Evolutionary conservation across 2,329 filamentous ascomycete species (phyloP), one percentile per base, ranked within the genome.

Genomic region (Rosellinia necatrix): DNA sequence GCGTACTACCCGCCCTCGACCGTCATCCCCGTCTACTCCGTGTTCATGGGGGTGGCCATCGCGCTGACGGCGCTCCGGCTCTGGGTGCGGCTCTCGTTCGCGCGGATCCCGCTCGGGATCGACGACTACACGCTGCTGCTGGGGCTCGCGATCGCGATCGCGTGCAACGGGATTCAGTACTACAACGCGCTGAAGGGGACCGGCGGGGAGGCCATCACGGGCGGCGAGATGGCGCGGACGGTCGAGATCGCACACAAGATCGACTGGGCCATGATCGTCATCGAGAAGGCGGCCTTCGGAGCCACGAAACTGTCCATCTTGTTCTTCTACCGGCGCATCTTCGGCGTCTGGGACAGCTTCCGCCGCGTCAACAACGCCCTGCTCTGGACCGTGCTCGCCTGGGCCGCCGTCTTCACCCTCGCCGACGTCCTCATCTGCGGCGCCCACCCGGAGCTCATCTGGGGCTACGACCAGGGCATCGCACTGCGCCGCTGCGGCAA

Each of bases 221-320:
- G 58, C 8, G 22, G 42, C 24, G 42, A 58, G 25, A 49, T 22
- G 46, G 50, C 46, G 12, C 53, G 37, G n/a, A 49, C 32, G 44
- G 47, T 58, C 47, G 49, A 58, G 13, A 47, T 58, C 27, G 9
- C 54, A 21, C 58, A 55, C 25, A 29, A 60, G 37, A 47, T 60
- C 37, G 58, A 60, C 27, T 60, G 58, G 58, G 58, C 58, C 9
- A 58, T 58, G 55, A 55, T 60, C 37, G 58, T 60, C 1, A 60
- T 60, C 17, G 58, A 60, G 32, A 60, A 60, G 37, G 55, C 55
- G n/a, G 47, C 17, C 10, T 60, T 60, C 34, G 74, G 78, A 9
- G 87, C 80, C 12, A 37, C 53, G 41, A 60, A 60, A 27, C 19
- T 60, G 9, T 60, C 58, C 1, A 53, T 60, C 47, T n/a, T 60